A percentile compares a stretch with the other conserved stretches of the same genome.
These are phyloP conservation scores for Vigna reflexopilosa DNA, from an alignment of 306 rosid species.

Conservation along the genomic window DNA sequence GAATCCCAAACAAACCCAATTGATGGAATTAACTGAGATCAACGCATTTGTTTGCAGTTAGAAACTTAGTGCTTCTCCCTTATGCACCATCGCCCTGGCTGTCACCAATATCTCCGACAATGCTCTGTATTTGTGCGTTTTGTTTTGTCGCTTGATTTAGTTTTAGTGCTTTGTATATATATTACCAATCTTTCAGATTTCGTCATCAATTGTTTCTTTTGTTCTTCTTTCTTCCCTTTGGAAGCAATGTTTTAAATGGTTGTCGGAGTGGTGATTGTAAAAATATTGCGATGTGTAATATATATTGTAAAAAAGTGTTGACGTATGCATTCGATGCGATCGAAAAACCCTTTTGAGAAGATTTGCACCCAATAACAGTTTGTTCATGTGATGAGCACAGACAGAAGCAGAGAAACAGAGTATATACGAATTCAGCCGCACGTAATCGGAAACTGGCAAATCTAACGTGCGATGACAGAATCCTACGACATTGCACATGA, in stretches of 20 bases:
- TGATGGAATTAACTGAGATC: not conserved
- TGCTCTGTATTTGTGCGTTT: not conserved
- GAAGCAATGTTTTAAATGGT: not conserved
- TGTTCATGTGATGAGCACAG: no score
- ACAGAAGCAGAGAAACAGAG: not conserved
- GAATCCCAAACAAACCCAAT: not conserved
- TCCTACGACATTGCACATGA: not conserved
- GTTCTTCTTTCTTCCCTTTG: not conserved
- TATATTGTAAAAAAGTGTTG: not conserved
- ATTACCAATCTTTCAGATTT: not conserved
- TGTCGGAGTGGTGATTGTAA: not conserved
- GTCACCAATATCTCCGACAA: no score
- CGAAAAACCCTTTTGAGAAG: not conserved
- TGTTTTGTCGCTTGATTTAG: not conserved
- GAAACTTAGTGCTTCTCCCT: not conserved
- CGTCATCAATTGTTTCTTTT: not conserved
- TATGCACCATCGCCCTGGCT: not conserved
- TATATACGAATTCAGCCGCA: no score
- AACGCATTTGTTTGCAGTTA: not conserved
- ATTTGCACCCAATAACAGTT: no score
- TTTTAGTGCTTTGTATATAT: not conserved
- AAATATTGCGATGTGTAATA: not conserved
- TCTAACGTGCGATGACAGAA: not conserved
- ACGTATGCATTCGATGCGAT: not conserved
- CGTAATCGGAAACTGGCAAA: no score